Percentiles rank a stretch among this genome's conserved stretches.
phyloP scores from a whole-genome alignment of 306 rosid genomes.

The Cucurbita ficifolia region DNA sequence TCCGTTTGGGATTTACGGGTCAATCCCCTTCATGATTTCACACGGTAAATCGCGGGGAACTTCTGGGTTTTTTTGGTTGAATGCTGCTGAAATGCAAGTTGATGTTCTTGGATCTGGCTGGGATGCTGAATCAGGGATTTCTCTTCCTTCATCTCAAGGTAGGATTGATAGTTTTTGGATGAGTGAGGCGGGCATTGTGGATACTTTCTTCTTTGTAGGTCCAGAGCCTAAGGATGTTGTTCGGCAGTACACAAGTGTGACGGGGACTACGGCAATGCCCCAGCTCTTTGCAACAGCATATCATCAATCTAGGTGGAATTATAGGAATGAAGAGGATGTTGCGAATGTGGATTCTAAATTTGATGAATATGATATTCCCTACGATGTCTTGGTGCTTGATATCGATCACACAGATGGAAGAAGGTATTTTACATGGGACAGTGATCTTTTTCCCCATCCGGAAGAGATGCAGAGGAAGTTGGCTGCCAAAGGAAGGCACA shows the following conservation, averaged over 20 bases:
- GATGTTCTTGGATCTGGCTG: constrained; percentile 80
- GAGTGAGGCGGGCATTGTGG: constrained; percentile 88
- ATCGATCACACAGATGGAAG: constrained; percentile 89
- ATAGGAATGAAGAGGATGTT: constrained; percentile 92
- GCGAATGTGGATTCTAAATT: constrained; percentile 74
- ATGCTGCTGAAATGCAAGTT: constrained; percentile 96
- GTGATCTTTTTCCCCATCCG: constrained; percentile 61
- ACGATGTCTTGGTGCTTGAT: constrained; percentile 97
- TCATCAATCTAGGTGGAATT: constrained; percentile 96
- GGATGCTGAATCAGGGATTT: constrained; percentile 60
- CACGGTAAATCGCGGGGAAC: constrained; percentile 65
- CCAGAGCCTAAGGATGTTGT: constrained; percentile 75
- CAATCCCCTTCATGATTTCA: constrained; percentile 82
- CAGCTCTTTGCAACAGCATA: constrained; percentile 73
- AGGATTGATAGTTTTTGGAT: constrained; percentile 84
- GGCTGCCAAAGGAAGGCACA: constrained; percentile 65
- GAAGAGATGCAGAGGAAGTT: constrained; percentile 91
- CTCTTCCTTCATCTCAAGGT: constrained; percentile 45
- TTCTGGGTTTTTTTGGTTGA: constrained; percentile 82
- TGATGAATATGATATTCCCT: constrained; percentile 80
- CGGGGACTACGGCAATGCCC: constrained; percentile 68
- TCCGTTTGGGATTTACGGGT: constrained; percentile 80
- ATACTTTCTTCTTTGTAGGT: constrained; percentile 67
- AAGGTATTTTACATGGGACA: constrained; percentile 91
- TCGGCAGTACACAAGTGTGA: constrained; percentile 63